Conservation (phyloP, 2,329 filamentous ascomycete species). For the Arthrobotrys sphaeroides region DNA sequence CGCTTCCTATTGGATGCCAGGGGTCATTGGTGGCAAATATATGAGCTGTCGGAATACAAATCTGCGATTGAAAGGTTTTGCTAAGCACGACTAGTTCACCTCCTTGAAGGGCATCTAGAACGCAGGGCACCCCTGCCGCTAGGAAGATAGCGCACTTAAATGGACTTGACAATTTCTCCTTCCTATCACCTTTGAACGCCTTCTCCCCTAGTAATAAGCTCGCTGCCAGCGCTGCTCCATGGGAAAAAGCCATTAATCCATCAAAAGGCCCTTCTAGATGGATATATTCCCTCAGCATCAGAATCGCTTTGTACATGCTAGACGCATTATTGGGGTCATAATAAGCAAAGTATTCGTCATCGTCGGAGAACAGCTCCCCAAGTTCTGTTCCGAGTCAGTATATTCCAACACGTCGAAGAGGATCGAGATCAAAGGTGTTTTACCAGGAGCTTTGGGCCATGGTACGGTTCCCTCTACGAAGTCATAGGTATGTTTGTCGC, state of each 20-base stretch:
- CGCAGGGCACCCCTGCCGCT: constrained; percentile 12
- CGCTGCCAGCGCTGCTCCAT: constrained; percentile 11
- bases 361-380: constrained; percentile 30
- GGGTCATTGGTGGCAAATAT: constrained; percentile 27
- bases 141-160: constrained; percentile 42
- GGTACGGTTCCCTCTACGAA: constrained; percentile 38
- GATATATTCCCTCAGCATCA: constrained; percentile 15
- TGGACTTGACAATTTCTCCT: background rate
- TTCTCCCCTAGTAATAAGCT: background rate
- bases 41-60: constrained; percentile 41
- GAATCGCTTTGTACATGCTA: constrained; percentile 10
- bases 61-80: constrained; percentile 3
- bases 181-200: background rate
- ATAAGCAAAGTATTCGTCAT: constrained; percentile 40
- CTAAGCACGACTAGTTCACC: background rate
- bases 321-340: constrained; percentile 21
- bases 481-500: constrained; percentile 30
- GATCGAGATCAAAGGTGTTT: too few relatives aligned
- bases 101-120: background rate
- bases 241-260: constrained; percentile 30
- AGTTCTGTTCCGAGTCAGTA: constrained; percentile 4
- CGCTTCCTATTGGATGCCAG: constrained; percentile 8
- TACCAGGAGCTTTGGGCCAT: constrained; percentile 38
- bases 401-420: background rate
- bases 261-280: constrained; percentile 38